phyloP scores from a whole-genome alignment of 164 flowering plant genomes.

The Taxillus chinensis region DNA sequence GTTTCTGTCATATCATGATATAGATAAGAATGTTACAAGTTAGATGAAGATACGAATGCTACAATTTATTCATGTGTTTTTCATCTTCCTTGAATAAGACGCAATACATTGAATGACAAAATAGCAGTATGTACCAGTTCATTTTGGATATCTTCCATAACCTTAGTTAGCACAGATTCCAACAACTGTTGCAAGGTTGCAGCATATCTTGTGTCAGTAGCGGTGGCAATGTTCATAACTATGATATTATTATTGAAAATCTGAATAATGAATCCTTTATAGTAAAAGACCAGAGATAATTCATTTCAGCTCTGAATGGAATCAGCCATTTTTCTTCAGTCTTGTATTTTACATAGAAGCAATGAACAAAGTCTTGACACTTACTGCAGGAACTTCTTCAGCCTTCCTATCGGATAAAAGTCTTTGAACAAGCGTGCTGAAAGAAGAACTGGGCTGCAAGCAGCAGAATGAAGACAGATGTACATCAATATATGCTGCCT shows the following conservation, averaged over 20 bases:
- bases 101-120: background rate
- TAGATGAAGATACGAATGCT: too few relatives aligned
- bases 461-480: conserved; percentile 2
- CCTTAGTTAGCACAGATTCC: conserved; percentile 54
- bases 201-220: background rate
- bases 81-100: background rate
- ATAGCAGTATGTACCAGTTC: conserved; percentile 30
- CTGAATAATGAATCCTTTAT: too few relatives aligned
- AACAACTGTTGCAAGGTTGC: conserved; percentile 30
- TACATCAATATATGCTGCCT: background rate
- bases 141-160: conserved; percentile 47
- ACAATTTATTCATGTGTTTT: too few relatives aligned
- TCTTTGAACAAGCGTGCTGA: conserved; percentile 66
- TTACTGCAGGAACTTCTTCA: conserved; percentile 84
- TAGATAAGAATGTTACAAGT: too few relatives aligned
- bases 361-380: conserved; percentile 7
- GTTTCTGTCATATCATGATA: too few relatives aligned
- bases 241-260: too few relatives aligned
- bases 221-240: too few relatives aligned
- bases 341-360: too few relatives aligned
- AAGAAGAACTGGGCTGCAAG: conserved; percentile 45
- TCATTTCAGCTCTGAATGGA: too few relatives aligned
- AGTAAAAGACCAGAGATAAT: too few relatives aligned
- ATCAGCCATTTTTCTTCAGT: too few relatives aligned
- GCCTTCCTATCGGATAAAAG: conserved; percentile 71